Evolutionary conservation across 371 early-diverging fungal genomes (phyloP), one percentile per base, ranked within the genome.

Genomic region (Massospora cicadina): DNA sequence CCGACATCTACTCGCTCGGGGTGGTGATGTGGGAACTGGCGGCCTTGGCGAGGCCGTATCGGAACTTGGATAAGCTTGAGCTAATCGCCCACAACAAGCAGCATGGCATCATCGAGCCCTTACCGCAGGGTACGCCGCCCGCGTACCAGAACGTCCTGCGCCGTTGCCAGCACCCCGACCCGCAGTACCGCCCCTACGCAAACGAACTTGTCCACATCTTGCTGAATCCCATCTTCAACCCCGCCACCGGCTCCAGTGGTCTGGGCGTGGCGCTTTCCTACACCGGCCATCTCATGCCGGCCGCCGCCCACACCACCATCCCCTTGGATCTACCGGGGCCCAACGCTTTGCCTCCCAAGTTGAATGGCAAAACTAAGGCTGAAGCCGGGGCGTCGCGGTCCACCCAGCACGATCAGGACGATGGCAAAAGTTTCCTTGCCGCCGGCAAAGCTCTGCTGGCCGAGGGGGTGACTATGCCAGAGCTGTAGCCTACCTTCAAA

Each of bases 331-430:
- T 76, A 26, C 30, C 64, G 65, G 76, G 70, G 73, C 76, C 66
- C 63, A 58, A 43, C 43, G 17, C 17, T 17, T 5, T 43, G 43
- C 43, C 17, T 43, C 10, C 43, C 43, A 10, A 43, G 17, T 43
- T 10, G 43, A 17, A 43, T 43, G 17, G 17, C 10, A 5, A 43
- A 5, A 10, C 17, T 43, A 43, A 43, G 33, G 70, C 84, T 12
- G 82, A 82, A 0, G 74, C 66, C 10, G 71, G 73, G 33, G 76
- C 85, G 64, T 77, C 87, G 54, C 80, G 84, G 7, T 81, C 84
- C 58, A 89, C 90, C 28, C 84, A 87, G 74, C 78, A 91, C 56
- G 88, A 88, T 21, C 5, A 56, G 26, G 57, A 33, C 3, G 5
- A 31, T n/a, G 33, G n/a, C n/a, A 43, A 61, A 2, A 10, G 13